These are phyloP conservation scores for Alisma plantagoaquatica DNA, from an alignment of 106 monocot genomes.

Conservation along the genomic window DNA sequence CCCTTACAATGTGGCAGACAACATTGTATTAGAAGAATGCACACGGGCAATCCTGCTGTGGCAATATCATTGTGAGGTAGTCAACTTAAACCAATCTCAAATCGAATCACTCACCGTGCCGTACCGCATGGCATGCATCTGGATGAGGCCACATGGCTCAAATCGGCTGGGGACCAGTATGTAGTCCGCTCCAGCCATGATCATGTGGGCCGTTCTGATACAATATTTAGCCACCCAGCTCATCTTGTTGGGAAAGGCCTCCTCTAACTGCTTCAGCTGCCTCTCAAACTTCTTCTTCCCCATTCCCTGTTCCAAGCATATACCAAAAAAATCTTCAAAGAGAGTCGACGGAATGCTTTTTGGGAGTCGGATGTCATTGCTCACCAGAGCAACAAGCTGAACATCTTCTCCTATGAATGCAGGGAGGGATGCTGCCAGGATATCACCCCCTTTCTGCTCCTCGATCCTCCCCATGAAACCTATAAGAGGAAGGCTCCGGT, in stretches of 20 bases:
- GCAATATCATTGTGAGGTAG: too few species aligned
- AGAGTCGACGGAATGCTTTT: too few species aligned
- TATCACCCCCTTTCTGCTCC: constrained; percentile 92
- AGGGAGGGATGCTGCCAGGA: constrained; percentile 68
- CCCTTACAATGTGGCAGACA: too few species aligned
- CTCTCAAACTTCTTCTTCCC: constrained; percentile 82
- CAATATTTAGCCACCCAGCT: constrained; percentile 70
- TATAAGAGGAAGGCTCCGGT: constrained; percentile 47
- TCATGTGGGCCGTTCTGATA: constrained; percentile 56
- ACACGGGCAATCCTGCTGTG: not conserved
- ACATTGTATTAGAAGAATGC: not conserved
- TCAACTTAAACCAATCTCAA: too few species aligned
- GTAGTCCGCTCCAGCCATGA: constrained; percentile 68
- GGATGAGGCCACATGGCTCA: constrained; percentile 85
- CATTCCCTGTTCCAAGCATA: constrained; percentile 41
- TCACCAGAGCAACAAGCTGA: constrained; percentile 76
- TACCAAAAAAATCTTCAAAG: not conserved
- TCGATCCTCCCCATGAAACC: constrained; percentile 79
- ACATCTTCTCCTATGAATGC: constrained; percentile 57
- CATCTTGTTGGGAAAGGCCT: constrained; percentile 50
- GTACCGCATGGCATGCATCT: constrained; percentile 79
- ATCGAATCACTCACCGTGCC: constrained; percentile 58
- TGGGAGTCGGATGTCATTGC: constrained; percentile 5
- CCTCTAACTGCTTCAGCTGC: constrained; percentile 41
- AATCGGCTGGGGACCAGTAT: constrained; percentile 70